Base-by-base conservation (phyloP, 2,329 filamentous ascomycete species). In the Metarhizium rileyi region DNA sequence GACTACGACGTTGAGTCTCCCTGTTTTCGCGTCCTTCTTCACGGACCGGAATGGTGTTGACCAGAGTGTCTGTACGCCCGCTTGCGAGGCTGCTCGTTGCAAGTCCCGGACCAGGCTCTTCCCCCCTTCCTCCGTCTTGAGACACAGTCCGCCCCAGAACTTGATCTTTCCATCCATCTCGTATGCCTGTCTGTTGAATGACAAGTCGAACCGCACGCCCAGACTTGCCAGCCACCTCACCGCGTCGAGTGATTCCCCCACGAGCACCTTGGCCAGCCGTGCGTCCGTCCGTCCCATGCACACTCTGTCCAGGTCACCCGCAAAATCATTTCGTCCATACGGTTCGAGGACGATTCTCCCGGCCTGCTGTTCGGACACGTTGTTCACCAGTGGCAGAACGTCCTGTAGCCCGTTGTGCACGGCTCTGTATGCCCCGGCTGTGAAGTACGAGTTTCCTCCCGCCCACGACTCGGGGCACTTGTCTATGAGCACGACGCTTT, bases 161-260 rank as follows among this genome's bases (percentile, higher is more conserved):
- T 79, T 81, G 58, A 73, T 73, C 27, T 75, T 67, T 1, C 77
- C 79, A 46, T 78, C 68, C n/a, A 84, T 72, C 50, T 80, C 69
- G 59, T 83, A 86, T 0, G 83, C 78, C 58, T 87, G 82, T 3
- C 83, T 70, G 51, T 84, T 79, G 61, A 85, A 85, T 2, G 73
- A 77, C 3, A 86, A 65, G 57, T 80, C 73, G 56, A 81, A 84
- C 1, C 71, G 66, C 2, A 82, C 64, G 0, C 80, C 80, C 38
- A 78, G 70, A 44, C 60, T 53, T 1, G 69, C 69, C 2, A 84
- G 66, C 80, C 80, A 83, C 56, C 75, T 72, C 7, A 81, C 63
- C 0, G 76, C 64, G 0, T 60, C 62, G 47, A 72, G 73, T 1
- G 73, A 77, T 20, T 81, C 74, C 1, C 66, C 54, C 1, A 86